These are phyloP conservation scores for Stenogyne calaminthoides DNA, from an alignment of 305 asterid species.

Conservation along the genomic window DNA sequence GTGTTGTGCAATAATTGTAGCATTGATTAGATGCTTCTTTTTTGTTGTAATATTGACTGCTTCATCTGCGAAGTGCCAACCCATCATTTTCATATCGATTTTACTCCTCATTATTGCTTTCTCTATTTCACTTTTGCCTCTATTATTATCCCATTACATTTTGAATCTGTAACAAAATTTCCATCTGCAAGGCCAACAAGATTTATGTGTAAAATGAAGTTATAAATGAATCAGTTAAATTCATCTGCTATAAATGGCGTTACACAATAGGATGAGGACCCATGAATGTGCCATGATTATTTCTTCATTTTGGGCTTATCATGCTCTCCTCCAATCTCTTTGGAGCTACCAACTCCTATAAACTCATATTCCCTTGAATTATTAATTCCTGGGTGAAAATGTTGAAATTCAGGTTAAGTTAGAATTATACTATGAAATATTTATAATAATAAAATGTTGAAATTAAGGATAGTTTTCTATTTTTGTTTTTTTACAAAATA, in stretches of 20 bases:
- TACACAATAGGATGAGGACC: not conserved
- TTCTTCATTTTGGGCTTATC: not conserved
- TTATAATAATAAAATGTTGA: not conserved
- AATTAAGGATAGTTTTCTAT: no score
- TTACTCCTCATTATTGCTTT: not conserved
- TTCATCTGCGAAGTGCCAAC: not conserved
- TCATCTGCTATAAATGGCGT: not conserved
- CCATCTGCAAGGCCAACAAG: not conserved
- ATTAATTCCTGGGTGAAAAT: not conserved
- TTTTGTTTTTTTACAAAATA: no score
- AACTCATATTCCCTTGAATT: not conserved
- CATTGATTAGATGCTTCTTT: constrained; percentile 29
- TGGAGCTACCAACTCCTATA: not conserved
- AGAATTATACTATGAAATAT: no score
- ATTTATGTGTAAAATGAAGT: not conserved
- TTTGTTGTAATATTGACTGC: constrained; percentile 19
- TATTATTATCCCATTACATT: not conserved
- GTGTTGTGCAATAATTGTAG: constrained; percentile 30
- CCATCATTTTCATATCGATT: constrained; percentile 11
- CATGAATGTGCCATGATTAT: not conserved
- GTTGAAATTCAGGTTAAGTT: not conserved
- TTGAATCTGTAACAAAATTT: not conserved
- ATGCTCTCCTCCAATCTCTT: not conserved
- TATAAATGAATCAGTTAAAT: not conserved
- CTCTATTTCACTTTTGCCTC: not conserved